Percentiles rank a stretch among this genome's conserved stretches.
These are phyloP conservation scores for Pyrrhoderma lamaoense DNA, from an alignment of 1,284 basidiomycete genomes.

Conservation along the genomic window DNA sequence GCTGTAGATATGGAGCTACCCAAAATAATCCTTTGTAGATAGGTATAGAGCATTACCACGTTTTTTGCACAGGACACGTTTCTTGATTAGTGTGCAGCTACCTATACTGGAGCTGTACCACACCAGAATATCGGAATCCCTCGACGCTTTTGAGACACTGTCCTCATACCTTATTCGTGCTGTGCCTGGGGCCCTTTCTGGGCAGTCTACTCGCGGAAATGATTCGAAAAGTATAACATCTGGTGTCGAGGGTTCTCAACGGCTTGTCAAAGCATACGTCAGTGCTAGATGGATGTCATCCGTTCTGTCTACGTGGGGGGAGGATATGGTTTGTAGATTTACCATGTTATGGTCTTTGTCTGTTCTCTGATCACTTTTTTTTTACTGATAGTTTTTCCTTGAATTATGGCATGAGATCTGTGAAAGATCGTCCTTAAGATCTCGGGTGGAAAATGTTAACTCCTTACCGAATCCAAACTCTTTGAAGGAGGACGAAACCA, in stretches of 20 bases:
- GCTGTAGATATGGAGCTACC: too few relatives aligned
- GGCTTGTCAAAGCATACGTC: conserved; percentile 76
- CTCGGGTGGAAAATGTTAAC: conserved; percentile 38
- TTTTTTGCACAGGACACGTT: conserved; percentile 70
- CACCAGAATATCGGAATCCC: conserved; percentile 68
- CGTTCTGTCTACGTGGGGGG: conserved; percentile 74
- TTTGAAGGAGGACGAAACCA: conserved; percentile 46
- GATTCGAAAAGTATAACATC: conserved; percentile 60
- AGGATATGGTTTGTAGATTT: conserved; percentile 63
- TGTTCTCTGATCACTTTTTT: background rate
- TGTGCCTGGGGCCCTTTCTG: conserved; percentile 78
- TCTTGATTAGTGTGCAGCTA: conserved; percentile 80
- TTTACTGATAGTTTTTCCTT: conserved; percentile 67
- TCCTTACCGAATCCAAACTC: conserved; percentile 42
- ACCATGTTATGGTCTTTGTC: background rate
- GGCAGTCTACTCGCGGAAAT: conserved; percentile 41
- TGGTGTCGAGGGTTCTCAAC: conserved; percentile 72
- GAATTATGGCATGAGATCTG: conserved; percentile 80
- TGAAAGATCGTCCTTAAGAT: conserved; percentile 45
- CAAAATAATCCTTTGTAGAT: conserved; percentile 38
- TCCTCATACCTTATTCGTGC: conserved; percentile 83
- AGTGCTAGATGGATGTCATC: conserved; percentile 66
- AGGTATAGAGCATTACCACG: conserved; percentile 85
- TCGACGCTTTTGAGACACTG: conserved; percentile 91
- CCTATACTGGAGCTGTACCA: conserved; percentile 78